A percentile compares a stretch with the other conserved stretches of the same genome.
Evolutionary conservation across 805 yeast species (phyloP).

Genomic region (Kuraishia floccosa): DNA sequence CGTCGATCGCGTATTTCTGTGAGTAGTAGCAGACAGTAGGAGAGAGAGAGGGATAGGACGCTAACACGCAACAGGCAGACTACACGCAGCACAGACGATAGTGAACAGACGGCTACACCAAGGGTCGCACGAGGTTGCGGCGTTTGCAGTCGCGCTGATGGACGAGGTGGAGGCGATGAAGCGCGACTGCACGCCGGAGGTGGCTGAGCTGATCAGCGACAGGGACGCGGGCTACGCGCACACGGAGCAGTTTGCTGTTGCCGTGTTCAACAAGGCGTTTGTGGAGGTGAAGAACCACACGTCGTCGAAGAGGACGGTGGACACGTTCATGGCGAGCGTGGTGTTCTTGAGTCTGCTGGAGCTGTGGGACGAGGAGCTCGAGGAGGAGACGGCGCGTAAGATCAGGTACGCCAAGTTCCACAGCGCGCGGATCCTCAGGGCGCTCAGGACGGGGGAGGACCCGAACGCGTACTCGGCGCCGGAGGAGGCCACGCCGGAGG

Average conservation of each 20-base stretch:
- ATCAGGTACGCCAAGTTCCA: conserved; percentile 54
- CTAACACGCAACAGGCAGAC: conserved; percentile 12
- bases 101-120: conserved; percentile 50
- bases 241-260: conserved; percentile 43
- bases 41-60: too few species aligned
- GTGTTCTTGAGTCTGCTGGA: conserved; percentile 39
- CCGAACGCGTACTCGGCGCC: conserved; percentile 31
- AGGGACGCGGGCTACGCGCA: conserved; percentile 46
- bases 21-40: too few species aligned
- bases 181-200: conserved; percentile 20
- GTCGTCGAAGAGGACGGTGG: conserved; percentile 33
- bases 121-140: conserved; percentile 40
- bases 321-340: conserved; percentile 39
- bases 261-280: conserved; percentile 44
- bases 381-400: conserved; percentile 19
- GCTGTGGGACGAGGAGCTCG: conserved; percentile 26
- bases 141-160: conserved; percentile 47
- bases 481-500: not conserved
- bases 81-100: conserved; percentile 67
- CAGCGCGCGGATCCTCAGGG: conserved; percentile 43
- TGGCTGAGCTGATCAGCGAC: conserved; percentile 42
- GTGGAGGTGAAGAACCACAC: conserved; percentile 31
- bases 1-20: conserved; percentile 66
- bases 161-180: conserved; percentile 61
- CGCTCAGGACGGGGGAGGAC: conserved; percentile 35